A percentile compares a stretch with the other conserved stretches of the same genome.
Conservation (phyloP, 495 filamentous ascomycete genomes). For the Emericellopsis terricola region DNA sequence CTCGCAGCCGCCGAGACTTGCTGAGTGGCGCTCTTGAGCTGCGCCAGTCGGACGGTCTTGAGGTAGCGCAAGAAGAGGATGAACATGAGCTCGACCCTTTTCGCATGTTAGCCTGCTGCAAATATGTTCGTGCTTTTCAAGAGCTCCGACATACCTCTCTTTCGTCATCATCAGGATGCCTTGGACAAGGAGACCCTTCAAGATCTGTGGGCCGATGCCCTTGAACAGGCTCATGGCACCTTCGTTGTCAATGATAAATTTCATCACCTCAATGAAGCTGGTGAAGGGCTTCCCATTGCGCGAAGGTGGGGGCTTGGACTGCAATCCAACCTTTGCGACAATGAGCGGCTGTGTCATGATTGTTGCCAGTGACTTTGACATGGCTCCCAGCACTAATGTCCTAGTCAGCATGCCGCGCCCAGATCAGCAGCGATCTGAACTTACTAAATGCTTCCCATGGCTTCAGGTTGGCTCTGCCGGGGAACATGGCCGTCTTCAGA, state of each 20-base stretch:
- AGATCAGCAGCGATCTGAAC: no score
- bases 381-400: conserved; percentile 76
- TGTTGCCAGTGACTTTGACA: conserved; percentile 86
- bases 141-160: conserved; percentile 51
- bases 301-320: conserved; percentile 74
- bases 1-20: no score
- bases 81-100: conserved; percentile 78
- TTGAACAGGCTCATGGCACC: conserved; percentile 76
- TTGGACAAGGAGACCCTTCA: conserved; percentile 87
- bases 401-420: no score
- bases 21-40: not conserved
- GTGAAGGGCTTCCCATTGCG: conserved; percentile 86
- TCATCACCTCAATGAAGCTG: conserved; percentile 88
- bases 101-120: not conserved
- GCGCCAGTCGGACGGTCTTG: not conserved
- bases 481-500: conserved; percentile 61
- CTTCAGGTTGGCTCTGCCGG: conserved; percentile 55
- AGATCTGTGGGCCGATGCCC: conserved; percentile 84
- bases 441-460: conserved; percentile 84
- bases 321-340: conserved; percentile 92
- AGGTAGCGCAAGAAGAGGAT: conserved; percentile 29
- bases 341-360: conserved; percentile 91
- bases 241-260: conserved; percentile 77
- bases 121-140: not conserved
- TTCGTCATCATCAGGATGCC: conserved; percentile 99